Evolutionary conservation across 768 basidiomycete genomes (phyloP), one percentile per base, ranked within the genome.

Genomic region (Psilocybe subaeruginosa): DNA sequence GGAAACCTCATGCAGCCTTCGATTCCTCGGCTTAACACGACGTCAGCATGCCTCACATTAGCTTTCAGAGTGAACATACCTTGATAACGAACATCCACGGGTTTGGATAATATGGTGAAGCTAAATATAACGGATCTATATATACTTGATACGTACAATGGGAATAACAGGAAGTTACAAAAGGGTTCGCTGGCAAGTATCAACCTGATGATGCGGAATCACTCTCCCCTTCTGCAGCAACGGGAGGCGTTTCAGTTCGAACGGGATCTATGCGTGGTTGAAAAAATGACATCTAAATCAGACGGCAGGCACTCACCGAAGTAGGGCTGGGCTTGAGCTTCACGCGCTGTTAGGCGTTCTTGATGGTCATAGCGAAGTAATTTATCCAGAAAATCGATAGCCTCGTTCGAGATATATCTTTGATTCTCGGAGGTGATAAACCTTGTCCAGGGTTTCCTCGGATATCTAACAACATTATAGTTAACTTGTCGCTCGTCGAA

Each of bases 361-460:
- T 97, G 95, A 72, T 99, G 97, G 72, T 99, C 97, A 74, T 98
- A 99, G 56, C 94, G 89, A 72, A 97, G 83, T 37, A 99, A 83
- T 77, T 95, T 95, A 78, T 99, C 97, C 62, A 99, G 77, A 70
- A 98, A 89, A 78, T 97, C 96, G 69, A 98, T 92, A 35, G 95
- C 97, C 70, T 98, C 97, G 72, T 95, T 98, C 23, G 94, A 93
- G 69, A 98, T 95, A 76, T 93, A 97, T 60, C 95, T 87, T 74
- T 97, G 95, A 72, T 97, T 97, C 73, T 96, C 94, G 12, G 92
- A 92, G 8, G 95, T 97, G 69, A 97, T 92, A 76, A 98, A 98
- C 60, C 92, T 85, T 46, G 91, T 88, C 97, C 97, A 99, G 14
- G 95, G 90, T 74, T 97, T 98, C 75, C 92, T 87, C 62, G 92